Evolutionary conservation across 768 basidiomycete genomes (phyloP), one percentile per base, ranked within the genome.

Genomic region (Scleroderma bovista): DNA sequence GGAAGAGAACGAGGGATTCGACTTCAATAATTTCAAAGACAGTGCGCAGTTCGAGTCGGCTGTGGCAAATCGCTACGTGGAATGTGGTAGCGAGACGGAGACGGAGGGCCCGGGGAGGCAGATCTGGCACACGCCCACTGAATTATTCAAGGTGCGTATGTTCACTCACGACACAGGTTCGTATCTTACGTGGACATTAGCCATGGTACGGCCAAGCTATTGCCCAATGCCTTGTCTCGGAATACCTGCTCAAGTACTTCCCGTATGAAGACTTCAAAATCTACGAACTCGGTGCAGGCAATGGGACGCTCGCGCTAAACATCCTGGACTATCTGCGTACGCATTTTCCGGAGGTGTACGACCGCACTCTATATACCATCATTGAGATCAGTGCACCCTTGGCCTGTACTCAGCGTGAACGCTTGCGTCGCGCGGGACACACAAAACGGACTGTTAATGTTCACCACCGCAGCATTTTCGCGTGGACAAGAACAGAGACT

Each of bases 71-170:
- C 77, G 82, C 56, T 98, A 97, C 63, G 76, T 78, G 42, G 73
- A 76, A 19, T 88, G 90, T 60, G 86, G 86, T 15, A 69, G 72
- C 26, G 78, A 83, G 58, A 60, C 55, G n/a, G 75, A 70, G 54
- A 69, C 69, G 50, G 74, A 81, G 33, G 87, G 86, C 10, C 84
- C 85, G 19, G 90, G 93, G 6, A 78, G 81, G 60, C 95, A 99
- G 70, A 72, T 99, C 47, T 99, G 96, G 96, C 96, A 99, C 68
- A 99, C 96, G 2, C 96, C 96, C 1, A 95, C 93, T 0, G 96
- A 98, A 63, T 69, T 99, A 26, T 97, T 99, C 76, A 93, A 94
- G 81, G 96, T 94, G 50, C 31, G 50, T 20, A n/a, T 23, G 29
- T 26, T 9, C 26, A 42, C 41, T 34, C 33, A 5, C 40, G 9